A percentile compares a stretch with the other conserved stretches of the same genome.
These are phyloP conservation scores for Medicago ruthenica DNA, from an alignment of 306 rosid species.

Conservation along the genomic window DNA sequence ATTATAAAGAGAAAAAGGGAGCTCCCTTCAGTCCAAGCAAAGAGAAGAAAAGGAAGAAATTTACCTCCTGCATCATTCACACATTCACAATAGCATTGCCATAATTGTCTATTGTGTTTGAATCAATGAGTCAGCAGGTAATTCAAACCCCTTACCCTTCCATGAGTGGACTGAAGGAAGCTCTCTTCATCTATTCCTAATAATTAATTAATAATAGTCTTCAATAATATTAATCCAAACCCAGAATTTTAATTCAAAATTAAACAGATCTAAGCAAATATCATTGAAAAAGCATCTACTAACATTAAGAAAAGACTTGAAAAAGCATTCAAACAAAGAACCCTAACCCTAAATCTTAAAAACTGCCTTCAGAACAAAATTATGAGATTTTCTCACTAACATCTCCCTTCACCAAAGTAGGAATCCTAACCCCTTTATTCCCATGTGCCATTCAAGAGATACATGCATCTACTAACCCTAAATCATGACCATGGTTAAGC, in stretches of 20 bases:
- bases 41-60: conserved; percentile 67
- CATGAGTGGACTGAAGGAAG: conserved; percentile 96
- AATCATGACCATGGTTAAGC: conserved; percentile 7
- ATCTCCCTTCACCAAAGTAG: not conserved
- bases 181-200: conserved; percentile 66
- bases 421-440: not conserved
- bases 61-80: conserved; percentile 95
- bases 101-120: conserved; percentile 70
- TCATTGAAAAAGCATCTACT: not conserved
- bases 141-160: conserved; percentile 69
- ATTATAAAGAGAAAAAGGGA: conserved; percentile 61
- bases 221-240: not conserved
- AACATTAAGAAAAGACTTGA: not conserved
- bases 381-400: not conserved
- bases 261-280: not conserved
- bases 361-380: not conserved
- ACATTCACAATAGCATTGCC: conserved; percentile 69
- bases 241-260: not conserved
- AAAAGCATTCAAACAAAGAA: conserved; percentile 42
- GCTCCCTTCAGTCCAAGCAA: conserved; percentile 99
- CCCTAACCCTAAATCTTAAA: conserved; percentile 72
- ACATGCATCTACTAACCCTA: not conserved
- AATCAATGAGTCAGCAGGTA: conserved; percentile 97
- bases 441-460: not conserved
- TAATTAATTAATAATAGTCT: not conserved